Conservation (phyloP, 768 basidiomycete species). For the Tulasnella sp. region DNA sequence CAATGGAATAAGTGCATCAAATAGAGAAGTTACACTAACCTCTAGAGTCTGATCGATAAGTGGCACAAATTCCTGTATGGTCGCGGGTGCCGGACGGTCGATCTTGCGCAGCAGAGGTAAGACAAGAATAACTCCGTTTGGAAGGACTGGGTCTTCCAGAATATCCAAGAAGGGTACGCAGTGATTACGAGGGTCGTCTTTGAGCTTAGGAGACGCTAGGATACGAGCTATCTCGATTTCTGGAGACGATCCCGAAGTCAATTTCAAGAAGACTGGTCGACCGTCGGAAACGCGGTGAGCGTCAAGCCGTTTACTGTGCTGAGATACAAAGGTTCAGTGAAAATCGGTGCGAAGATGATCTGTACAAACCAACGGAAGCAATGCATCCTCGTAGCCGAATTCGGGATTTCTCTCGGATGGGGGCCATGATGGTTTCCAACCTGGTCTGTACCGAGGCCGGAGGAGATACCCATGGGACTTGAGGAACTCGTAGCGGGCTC, state of each 20-base stretch:
- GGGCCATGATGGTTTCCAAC: slow-evolving; percentile 16
- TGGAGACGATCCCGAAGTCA: background rate
- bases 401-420: background rate
- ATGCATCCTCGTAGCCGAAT: background rate
- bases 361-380: background rate
- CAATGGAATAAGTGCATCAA: background rate
- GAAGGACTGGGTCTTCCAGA: slow-evolving; percentile 1
- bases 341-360: no score
- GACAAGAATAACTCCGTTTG: slow-evolving; percentile 22
- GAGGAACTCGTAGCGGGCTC: slow-evolving; percentile 14
- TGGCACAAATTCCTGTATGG: slow-evolving; percentile 6
- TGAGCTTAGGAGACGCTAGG: background rate
- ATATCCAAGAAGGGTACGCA: slow-evolving; percentile 28
- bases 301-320: slow-evolving; percentile 15
- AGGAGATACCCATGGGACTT: slow-evolving; percentile 25
- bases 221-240: slow-evolving; percentile 22
- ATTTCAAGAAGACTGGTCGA: slow-evolving; percentile 13
- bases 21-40: background rate
- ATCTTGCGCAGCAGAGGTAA: slow-evolving; percentile 16
- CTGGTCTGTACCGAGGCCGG: slow-evolving; percentile 31
- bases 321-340: background rate
- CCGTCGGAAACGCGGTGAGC: slow-evolving; percentile 23
- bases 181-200: slow-evolving; percentile 26
- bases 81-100: background rate
- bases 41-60: slow-evolving; percentile 24